Evolutionary conservation across 495 filamentous ascomycete species (phyloP), one percentile per base, ranked within the genome.

Genomic region (Penicillium samsonianum): DNA sequence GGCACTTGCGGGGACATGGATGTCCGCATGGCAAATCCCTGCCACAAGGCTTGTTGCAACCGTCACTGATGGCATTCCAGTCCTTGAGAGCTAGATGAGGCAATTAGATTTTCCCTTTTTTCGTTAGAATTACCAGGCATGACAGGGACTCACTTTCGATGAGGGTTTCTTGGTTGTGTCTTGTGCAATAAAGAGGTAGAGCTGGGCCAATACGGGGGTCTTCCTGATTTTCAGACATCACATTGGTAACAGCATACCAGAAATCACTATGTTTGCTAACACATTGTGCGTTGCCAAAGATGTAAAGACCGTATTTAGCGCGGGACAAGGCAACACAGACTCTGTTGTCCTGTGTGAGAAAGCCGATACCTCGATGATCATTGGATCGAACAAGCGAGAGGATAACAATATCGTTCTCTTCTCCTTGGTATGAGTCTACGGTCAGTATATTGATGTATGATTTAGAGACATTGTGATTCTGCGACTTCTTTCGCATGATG

Each of bases 361-460:
- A 97, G 4, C 90, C 90, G 46, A 90, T 84, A 5, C 71, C 65
- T 33, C 74, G 54, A 22, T 72, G 42, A 12, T 55, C 35, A 58
- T 86, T 89, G 63, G 87, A 92, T 44, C 94, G 80, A 11, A 96
- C 93, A 0, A 97, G 74, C 0, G 92, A 96, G 1, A 97, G 77
- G 5, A 98, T 62, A 17, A 97, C 74, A 35, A 97, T 77, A 19
- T 91, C 90, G 62, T 97, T 97, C 63, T 98, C 92, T 67, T 97
- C 91, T 26, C 93, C 93, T 66, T 98, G 94, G 68, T 93, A 97
- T 0, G 90, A 92, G 64, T 98, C 94, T 0, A 98, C 90, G 0
- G 94, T 97, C 38, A 78, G 80, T 1, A 97, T 85, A 23, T 90
- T 91, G 63, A 88, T 80, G 33, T 70, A 67, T 0, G 61, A 50